phyloP scores from a whole-genome alignment of 1,139 yeast species.

The Scheffersomyces segobiensis region DNA sequence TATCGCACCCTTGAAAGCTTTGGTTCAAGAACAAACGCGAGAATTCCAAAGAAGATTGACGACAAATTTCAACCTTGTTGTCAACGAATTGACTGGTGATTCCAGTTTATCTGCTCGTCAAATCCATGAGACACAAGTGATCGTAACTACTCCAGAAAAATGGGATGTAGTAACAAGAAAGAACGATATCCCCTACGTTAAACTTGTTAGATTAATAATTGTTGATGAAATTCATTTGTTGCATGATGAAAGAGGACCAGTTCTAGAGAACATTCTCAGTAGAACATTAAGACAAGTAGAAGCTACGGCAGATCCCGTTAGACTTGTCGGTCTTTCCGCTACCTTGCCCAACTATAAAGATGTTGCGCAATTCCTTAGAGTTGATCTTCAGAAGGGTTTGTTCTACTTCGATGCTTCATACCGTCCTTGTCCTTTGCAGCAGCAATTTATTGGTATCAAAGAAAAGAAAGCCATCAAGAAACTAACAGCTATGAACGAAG shows the following conservation, averaged over 20 bases:
- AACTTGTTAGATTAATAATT: conserved; percentile 69
- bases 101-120: conserved; percentile 76
- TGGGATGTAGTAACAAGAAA: conserved; percentile 97
- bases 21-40: conserved; percentile 92
- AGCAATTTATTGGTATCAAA: conserved; percentile 83
- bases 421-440: conserved; percentile 92
- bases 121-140: conserved; percentile 73
- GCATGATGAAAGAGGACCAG: conserved; percentile 96
- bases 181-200: conserved; percentile 56
- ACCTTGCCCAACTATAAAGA: conserved; percentile 89
- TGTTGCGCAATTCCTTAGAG: conserved; percentile 81
- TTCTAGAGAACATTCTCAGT: conserved; percentile 82
- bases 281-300: conserved; percentile 59
- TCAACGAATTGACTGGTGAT: conserved; percentile 91
- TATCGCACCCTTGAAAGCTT: conserved; percentile 91
- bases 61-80: conserved; percentile 63
- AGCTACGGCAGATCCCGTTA: conserved; percentile 44
- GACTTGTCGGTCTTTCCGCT: conserved; percentile 89
- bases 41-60: conserved; percentile 75
- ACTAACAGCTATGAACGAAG: conserved; percentile 83
- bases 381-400: conserved; percentile 55
- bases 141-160: conserved; percentile 93
- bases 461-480: conserved; percentile 82
- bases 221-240: conserved; percentile 92
- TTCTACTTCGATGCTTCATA: conserved; percentile 81